These are phyloP conservation scores for Fusarium sp. DNA, from an alignment of 2,329 filamentous ascomycete species.

Conservation along the genomic window DNA sequence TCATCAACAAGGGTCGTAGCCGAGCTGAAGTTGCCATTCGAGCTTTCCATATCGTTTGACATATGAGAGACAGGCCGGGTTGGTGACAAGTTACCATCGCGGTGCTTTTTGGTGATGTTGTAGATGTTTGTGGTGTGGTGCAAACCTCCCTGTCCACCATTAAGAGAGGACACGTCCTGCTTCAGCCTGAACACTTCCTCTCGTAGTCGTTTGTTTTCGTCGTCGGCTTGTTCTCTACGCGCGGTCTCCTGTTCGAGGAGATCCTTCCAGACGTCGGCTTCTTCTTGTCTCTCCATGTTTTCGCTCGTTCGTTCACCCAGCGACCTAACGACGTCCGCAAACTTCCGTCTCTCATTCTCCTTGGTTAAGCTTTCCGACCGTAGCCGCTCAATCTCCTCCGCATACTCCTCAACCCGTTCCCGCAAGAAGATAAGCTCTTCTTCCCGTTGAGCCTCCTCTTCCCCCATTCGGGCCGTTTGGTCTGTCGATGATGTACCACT, in stretches of 20 bases:
- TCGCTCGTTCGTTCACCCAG: slow-evolving; percentile 65
- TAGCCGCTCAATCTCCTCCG: slow-evolving; percentile 85
- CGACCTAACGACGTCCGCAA: slow-evolving; percentile 81
- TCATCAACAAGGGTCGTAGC: slow-evolving; percentile 82
- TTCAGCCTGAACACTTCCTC: slow-evolving; percentile 85
- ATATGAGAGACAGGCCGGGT: slow-evolving; percentile 64
- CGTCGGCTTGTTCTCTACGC: slow-evolving; percentile 88
- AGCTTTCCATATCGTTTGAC: slow-evolving; percentile 65
- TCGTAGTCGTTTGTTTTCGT: slow-evolving; percentile 85
- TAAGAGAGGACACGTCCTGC: slow-evolving; percentile 65
- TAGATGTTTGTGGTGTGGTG: slow-evolving; percentile 76
- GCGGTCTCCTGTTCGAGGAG: slow-evolving; percentile 92
- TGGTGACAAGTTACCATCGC: slow-evolving; percentile 61
- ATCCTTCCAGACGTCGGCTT: slow-evolving; percentile 93
- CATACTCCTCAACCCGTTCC: slow-evolving; percentile 87
- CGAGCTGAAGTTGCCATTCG: slow-evolving; percentile 66
- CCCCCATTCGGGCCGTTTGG: slow-evolving; percentile 66
- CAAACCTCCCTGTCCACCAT: slow-evolving; percentile 54
- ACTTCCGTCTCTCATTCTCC: slow-evolving; percentile 86
- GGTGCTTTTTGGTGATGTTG: slow-evolving; percentile 70
- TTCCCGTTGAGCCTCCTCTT: slow-evolving; percentile 78
- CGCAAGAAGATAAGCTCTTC: slow-evolving; percentile 88
- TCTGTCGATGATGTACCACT: slow-evolving; percentile 70
- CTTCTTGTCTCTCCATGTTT: slow-evolving; percentile 68
- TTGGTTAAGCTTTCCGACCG: slow-evolving; percentile 81